These are phyloP conservation scores for Epichloe coenophiala DNA, from an alignment of 2,329 filamentous ascomycete genomes.

Conservation along the genomic window DNA sequence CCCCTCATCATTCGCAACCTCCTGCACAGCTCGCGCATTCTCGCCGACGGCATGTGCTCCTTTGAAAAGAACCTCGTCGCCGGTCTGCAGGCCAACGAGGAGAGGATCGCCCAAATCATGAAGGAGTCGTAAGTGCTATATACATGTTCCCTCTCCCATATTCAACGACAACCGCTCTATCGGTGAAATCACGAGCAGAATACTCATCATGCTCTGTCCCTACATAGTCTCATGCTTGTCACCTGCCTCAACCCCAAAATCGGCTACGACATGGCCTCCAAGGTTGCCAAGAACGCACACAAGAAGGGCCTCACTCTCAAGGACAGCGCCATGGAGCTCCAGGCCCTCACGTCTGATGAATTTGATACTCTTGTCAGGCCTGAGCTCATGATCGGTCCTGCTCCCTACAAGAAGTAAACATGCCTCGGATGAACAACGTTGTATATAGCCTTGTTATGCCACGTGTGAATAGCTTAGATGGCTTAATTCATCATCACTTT, in stretches of 20 bases:
- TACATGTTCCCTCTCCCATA: no score
- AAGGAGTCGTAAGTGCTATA: conserved; percentile 67
- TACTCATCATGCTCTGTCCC: not conserved
- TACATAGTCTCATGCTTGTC: conserved; percentile 77
- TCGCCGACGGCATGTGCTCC: conserved; percentile 84
- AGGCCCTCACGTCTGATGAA: conserved; percentile 76
- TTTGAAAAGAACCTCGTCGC: conserved; percentile 89
- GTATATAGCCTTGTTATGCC: no score
- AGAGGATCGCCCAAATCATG: conserved; percentile 77
- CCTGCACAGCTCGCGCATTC: conserved; percentile 77
- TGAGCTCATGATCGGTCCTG: conserved; percentile 88
- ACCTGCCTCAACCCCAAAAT: conserved; percentile 97
- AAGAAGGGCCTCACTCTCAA: conserved; percentile 95
- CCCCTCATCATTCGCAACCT: conserved; percentile 91
- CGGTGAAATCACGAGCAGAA: not conserved
- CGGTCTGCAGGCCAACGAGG: conserved; percentile 85
- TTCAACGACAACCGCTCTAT: not conserved
- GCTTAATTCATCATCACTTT: no score
- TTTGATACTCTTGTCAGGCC: conserved; percentile 84
- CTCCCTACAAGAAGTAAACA: conserved; percentile 35
- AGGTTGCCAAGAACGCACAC: conserved; percentile 96
- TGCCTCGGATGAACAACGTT: not conserved
- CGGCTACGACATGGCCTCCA: conserved; percentile 92
- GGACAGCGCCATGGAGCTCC: conserved; percentile 83
- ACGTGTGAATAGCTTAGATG: no score